These are phyloP conservation scores for Mycosphaerella sp. DNA, from an alignment of 2,329 filamentous ascomycete species.

Conservation along the genomic window DNA sequence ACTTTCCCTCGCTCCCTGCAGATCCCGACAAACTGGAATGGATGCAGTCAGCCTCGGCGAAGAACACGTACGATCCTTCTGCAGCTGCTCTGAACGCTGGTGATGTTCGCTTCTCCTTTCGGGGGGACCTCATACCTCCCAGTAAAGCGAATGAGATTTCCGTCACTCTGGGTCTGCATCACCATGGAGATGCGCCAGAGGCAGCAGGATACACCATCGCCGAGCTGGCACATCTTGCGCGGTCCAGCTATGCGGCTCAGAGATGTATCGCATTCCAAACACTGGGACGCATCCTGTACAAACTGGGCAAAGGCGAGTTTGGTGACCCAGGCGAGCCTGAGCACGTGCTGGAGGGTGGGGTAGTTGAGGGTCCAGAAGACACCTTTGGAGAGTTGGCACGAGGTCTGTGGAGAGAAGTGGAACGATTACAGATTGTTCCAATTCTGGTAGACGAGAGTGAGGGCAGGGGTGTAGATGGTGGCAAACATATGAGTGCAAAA, in stretches of 20 bases:
- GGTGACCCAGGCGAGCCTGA: conserved; percentile 46
- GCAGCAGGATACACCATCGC: conserved; percentile 89
- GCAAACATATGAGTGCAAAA: conserved; percentile 66
- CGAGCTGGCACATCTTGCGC: conserved; percentile 72
- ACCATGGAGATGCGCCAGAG: conserved; percentile 87
- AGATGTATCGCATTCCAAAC: conserved; percentile 89
- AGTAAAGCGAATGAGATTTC: conserved; percentile 67
- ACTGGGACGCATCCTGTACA: conserved; percentile 74
- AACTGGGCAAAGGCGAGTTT: conserved; percentile 68
- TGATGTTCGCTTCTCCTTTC: conserved; percentile 82
- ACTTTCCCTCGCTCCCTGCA: conserved; percentile 81
- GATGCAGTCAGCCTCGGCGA: conserved; percentile 63
- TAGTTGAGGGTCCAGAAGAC: conserved; percentile 42
- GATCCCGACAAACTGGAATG: conserved; percentile 82
- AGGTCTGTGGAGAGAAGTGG: conserved; percentile 75
- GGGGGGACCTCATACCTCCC: conserved; percentile 72
- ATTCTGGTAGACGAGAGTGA: conserved; percentile 69
- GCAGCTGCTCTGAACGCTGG: conserved; percentile 65
- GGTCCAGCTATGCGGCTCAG: conserved; percentile 78
- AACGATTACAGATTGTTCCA: conserved; percentile 69
- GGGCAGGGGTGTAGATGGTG: conserved; percentile 49
- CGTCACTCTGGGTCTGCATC: conserved; percentile 74
- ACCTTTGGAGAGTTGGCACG: conserved; percentile 49
- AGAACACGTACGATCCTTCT: conserved; percentile 72
- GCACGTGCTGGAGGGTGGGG: conserved; percentile 7